phyloP scores from a whole-genome alignment of 2,329 filamentous ascomycete species.

The Claviceps humidiphila region DNA sequence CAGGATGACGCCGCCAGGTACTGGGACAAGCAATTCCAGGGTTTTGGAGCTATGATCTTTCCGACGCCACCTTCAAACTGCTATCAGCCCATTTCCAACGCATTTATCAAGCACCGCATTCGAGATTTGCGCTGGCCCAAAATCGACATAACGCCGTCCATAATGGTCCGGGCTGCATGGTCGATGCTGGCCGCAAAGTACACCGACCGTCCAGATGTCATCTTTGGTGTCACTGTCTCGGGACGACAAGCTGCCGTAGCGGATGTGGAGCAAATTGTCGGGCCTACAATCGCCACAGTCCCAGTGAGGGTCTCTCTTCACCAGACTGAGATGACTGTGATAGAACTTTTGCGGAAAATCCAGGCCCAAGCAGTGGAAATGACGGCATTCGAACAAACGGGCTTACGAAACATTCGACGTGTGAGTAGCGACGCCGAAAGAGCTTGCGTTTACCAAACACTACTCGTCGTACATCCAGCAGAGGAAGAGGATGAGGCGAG shows the following conservation, averaged over 20 bases:
- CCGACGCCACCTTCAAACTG: conserved; percentile 2
- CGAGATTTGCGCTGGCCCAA: conserved; percentile 1
- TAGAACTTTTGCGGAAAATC: conserved; percentile 26
- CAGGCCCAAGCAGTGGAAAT: conserved; percentile 8
- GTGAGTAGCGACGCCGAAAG: conserved; percentile 1
- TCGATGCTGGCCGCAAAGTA: conserved; percentile 24
- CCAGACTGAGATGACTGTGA: conserved; percentile 15
- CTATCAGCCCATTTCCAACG: conserved; percentile 2
- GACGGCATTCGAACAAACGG: conserved; percentile 9
- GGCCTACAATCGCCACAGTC: conserved; percentile 16
- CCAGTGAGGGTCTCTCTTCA: conserved; percentile 14
- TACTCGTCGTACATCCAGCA: conserved; percentile 9
- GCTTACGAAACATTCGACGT: conserved; percentile 7
- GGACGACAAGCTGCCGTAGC: conserved; percentile 13
- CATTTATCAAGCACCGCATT: conserved; percentile 1
- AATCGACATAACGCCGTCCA: conserved; percentile 8
- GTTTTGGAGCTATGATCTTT: conserved; percentile 7
- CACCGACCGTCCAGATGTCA: conserved; percentile 18
- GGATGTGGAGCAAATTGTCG: conserved; percentile 13
- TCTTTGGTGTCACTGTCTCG: conserved; percentile 13
- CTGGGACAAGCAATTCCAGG: conserved; percentile 8
- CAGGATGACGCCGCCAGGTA: neutral
- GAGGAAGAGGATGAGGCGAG: neutral
- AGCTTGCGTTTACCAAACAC: conserved; percentile 8
- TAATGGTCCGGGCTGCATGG: conserved; percentile 21